phyloP scores from a whole-genome alignment of 768 basidiomycete genomes.

The Boletus pseudo-olivaceus region DNA sequence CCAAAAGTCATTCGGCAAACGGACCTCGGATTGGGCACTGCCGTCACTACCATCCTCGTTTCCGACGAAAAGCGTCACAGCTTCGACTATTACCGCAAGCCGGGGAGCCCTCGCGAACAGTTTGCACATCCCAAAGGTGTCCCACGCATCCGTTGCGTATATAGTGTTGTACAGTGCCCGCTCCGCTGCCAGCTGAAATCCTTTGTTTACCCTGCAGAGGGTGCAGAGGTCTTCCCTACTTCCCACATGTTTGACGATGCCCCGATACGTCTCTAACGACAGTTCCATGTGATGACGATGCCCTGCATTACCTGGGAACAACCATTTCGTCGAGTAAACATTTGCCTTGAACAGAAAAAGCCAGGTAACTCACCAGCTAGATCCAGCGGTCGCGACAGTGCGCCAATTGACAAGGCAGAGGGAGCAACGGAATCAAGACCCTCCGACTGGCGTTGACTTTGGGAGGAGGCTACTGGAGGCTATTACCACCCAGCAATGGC shows the following conservation, averaged over 20 bases:
- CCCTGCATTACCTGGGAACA: conserved; percentile 34
- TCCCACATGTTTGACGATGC: conserved; percentile 50
- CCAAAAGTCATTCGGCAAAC: conserved; percentile 46
- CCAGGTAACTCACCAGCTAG: conserved; percentile 7
- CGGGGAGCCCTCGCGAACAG: conserved; percentile 45
- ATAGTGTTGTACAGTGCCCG: conserved; percentile 59
- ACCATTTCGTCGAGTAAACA: background rate
- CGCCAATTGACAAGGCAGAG: background rate
- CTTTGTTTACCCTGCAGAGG: conserved; percentile 56
- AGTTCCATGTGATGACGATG: conserved; percentile 48
- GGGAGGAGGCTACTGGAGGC: background rate
- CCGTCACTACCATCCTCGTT: conserved; percentile 19
- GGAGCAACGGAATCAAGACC: background rate
- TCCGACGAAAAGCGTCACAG: conserved; percentile 46
- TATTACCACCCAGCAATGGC: background rate
- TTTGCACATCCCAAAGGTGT: conserved; percentile 43
- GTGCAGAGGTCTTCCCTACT: conserved; percentile 52
- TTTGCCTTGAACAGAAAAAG: background rate
- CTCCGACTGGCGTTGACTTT: background rate
- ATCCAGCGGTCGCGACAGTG: background rate
- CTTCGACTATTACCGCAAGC: conserved; percentile 49
- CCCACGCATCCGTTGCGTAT: conserved; percentile 38
- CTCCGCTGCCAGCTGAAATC: conserved; percentile 54
- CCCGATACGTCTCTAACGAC: conserved; percentile 56
- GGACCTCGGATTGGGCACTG: background rate